Base-by-base conservation (phyloP, 1,284 basidiomycete species). In the Tylopilus orsonianus region DNA sequence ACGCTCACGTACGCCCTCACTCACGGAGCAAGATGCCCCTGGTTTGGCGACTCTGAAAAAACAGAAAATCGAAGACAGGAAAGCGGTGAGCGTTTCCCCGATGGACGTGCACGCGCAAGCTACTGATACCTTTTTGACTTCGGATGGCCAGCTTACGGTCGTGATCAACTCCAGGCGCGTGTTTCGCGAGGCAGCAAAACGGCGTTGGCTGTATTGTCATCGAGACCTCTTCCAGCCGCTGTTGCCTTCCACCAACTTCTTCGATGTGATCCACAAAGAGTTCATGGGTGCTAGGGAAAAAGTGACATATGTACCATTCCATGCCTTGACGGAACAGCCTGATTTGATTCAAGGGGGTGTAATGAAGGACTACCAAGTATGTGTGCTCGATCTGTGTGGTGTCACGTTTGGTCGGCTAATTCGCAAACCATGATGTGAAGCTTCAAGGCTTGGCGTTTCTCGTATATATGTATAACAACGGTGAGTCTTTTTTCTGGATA, bases 341-440 rank as follows among this genome's bases (percentile, higher is more conserved):
- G 53, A 56, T 4, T 61, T 73, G 33, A 67, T 83, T 8, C 60
- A 61, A 32, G 71, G 71, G 5, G 80, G 80, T 7, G 50, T 63
- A 22, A 78, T 83, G 77, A 81, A 82, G 59, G 77, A 75, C 43
- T 82, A 83, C 62, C 80, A 83, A 68, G 78, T 78, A 61, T 16
- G 42, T 44, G 19, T 50, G n/a, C 20, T 39, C 8, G 3, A 39
- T n/a, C 5, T 3, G 18, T 37, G 44, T 48, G 34, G 41, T 1
- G 23, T 30, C 27, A 14, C 29, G 6, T 5, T 22, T 12, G 13
- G 9, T 4, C 2, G 13, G 10, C 41, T 60, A 16, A 66, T 18
- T 19, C 26, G n/a, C 19, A 2, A 23, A 13, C 44, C 12, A 4
- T 16, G 27, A 5, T 24, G 20, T 48, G 5, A 38, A 80, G 77